Evolutionary conservation across 768 basidiomycete species (phyloP), one percentile per base, ranked within the genome.

Genomic region (Suillus plorans): DNA sequence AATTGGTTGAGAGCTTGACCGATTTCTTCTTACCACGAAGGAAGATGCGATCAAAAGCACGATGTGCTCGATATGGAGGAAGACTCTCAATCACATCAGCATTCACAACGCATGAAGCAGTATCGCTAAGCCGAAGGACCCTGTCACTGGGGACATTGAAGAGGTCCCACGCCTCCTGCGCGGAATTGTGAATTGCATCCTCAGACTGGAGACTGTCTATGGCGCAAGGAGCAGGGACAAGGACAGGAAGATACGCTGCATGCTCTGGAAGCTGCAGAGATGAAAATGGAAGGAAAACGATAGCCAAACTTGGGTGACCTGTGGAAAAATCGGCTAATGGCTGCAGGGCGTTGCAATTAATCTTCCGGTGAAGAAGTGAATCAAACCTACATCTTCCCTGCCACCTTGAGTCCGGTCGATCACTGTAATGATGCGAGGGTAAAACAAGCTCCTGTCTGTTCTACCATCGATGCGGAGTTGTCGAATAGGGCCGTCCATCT

Each of bases 251-350:
- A 75, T 88, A 89, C 20, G 79, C 67, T 25, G 81, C 78, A 67
- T 83, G 82, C 49, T 76, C 72, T 28, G 78, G 77, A 1, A 78
- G 70, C 55, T 62, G 66, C 12, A 75, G 72, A 64, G 80, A 74
- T 25, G 76, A 69, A 65, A 80, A 81, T 59, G 91, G 91, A 55
- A 91, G 75, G 75, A 86, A 90, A 63, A 91, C 78, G 65, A 92
- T 79, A 28, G 88, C 91, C 67, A 92, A 78, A 39, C 90, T 90
- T 62, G 83, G 87, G 69, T 79, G 76, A 60, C 76, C 77, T 64
- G 74, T 69, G 70, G 70, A 67, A 61, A 72, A 72, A 74, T 80
- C 79, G 65, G 73, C 70, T 71, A 71, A 74, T 74, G 80, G 76
- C 84, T 86, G 73, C 53, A 41, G 28, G 31, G 18, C 66, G 68